A percentile compares a stretch with the other conserved stretches of the same genome.
phyloP scores from a whole-genome alignment of 2,329 filamentous ascomycete genomes.

The Fusarium pilosicola region DNA sequence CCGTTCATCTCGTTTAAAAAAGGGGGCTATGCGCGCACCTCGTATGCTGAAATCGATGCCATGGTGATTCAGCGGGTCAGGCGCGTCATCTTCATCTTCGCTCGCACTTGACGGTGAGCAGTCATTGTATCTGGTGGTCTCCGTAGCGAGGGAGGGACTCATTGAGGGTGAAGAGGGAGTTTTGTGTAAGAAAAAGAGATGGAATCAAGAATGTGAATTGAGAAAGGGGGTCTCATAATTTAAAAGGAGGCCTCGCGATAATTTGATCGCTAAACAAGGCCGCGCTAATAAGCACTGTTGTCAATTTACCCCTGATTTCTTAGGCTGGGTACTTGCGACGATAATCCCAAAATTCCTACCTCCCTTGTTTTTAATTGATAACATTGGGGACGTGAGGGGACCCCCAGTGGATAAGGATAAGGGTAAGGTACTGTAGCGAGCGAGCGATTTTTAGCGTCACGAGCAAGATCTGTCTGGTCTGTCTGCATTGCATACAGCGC shows the following conservation, averaged over 20 bases:
- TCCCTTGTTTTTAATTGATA: conserved; percentile 31
- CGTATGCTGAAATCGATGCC: conserved; percentile 26
- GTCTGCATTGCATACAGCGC: neutral
- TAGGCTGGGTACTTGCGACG: conserved; percentile 7
- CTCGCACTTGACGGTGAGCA: conserved; percentile 34
- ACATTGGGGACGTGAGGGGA: conserved; percentile 28
- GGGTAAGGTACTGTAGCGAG: neutral
- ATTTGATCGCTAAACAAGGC: neutral
- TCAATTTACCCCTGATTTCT: conserved; percentile 32
- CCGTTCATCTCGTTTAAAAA: neutral
- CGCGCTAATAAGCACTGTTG: conserved; percentile 10
- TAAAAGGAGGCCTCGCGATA: neutral
- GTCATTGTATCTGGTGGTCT: conserved; percentile 36
- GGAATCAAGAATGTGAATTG: neutral
- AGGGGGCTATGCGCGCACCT: conserved; percentile 17
- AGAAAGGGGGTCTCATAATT: conserved; percentile 15
- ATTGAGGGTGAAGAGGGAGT: conserved; percentile 12
- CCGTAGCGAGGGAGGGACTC: conserved; percentile 32
- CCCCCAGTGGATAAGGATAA: conserved; percentile 21
- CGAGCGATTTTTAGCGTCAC: conserved; percentile 23
- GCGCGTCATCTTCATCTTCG: conserved; percentile 35
- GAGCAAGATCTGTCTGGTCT: neutral
- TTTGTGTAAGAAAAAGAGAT: neutral
- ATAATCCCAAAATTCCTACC: conserved; percentile 8
- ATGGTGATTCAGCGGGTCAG: conserved; percentile 28